A percentile compares a stretch with the other conserved stretches of the same genome.
Evolutionary conservation across 441 rosid genomes (phyloP).

Genomic region (Raphanus hybrid): DNA sequence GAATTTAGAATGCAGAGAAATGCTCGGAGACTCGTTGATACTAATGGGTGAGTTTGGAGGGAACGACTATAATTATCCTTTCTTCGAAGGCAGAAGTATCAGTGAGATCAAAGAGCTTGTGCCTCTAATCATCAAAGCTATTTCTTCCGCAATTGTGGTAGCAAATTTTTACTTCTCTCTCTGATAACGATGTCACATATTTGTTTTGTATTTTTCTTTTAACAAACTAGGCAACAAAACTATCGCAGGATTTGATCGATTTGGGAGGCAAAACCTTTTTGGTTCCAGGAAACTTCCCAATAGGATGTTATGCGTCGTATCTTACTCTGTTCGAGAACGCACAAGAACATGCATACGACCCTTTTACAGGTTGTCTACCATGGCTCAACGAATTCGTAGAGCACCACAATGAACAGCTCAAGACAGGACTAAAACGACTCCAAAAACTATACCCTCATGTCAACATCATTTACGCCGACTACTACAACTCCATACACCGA

Average conservation of each 20-base stretch:
- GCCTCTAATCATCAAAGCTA: constrained; percentile 44
- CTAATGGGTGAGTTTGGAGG: constrained; percentile 67
- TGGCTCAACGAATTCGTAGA: constrained; percentile 46
- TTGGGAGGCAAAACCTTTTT: constrained; percentile 49
- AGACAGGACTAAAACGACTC: constrained; percentile 29
- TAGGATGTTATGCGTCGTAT: constrained; percentile 43
- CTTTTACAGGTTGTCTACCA: constrained; percentile 43
- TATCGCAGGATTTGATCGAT: constrained; percentile 48
- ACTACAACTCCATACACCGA: constrained; percentile 23
- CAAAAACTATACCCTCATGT: constrained; percentile 33
- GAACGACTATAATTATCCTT: constrained; percentile 51
- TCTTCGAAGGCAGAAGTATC: constrained; percentile 25
- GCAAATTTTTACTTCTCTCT: constrained; percentile 6
- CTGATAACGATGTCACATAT: no score
- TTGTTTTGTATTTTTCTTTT: no score
- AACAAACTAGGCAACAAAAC: neutral
- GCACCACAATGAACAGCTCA: constrained; percentile 48
- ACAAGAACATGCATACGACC: constrained; percentile 7
- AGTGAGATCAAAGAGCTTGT: constrained; percentile 41
- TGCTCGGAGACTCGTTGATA: constrained; percentile 45
- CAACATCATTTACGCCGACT: constrained; percentile 26
- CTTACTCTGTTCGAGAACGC: constrained; percentile 25
- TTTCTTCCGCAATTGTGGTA: constrained; percentile 48
- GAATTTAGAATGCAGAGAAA: constrained; percentile 37
- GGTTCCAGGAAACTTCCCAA: constrained; percentile 57